These are phyloP conservation scores for Thielaviopsis punctulata DNA, from an alignment of 2,329 filamentous ascomycete genomes.

Conservation along the genomic window DNA sequence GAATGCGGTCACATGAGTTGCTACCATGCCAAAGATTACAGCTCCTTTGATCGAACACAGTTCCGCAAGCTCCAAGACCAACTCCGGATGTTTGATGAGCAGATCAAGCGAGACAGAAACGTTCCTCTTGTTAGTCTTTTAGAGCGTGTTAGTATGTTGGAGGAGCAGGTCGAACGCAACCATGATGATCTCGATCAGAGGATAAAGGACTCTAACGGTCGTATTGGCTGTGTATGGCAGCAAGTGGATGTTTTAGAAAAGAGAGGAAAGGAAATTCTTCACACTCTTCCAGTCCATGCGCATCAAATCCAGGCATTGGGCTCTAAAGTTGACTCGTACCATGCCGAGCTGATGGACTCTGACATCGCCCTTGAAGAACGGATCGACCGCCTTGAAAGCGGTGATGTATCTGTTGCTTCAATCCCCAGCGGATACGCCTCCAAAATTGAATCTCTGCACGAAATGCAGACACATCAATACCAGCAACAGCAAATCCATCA, in stretches of 20 bases:
- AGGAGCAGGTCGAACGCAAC: slow-evolving; percentile 36
- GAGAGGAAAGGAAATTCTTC: slow-evolving; percentile 13
- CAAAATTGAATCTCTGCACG: background rate
- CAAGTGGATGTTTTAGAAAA: slow-evolving; percentile 29
- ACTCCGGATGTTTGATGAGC: slow-evolving; percentile 27
- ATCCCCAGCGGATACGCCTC: background rate
- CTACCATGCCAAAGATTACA: slow-evolving; percentile 35
- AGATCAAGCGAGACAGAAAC: slow-evolving; percentile 22
- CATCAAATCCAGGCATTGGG: slow-evolving; percentile 7
- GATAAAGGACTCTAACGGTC: slow-evolving; percentile 36
- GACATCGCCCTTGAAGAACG: slow-evolving; percentile 37
- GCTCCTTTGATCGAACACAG: slow-evolving; percentile 28
- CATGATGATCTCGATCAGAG: slow-evolving; percentile 33
- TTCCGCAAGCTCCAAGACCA: slow-evolving; percentile 31
- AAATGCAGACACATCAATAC: background rate
- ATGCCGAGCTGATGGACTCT: slow-evolving; percentile 30
- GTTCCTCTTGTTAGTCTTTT: slow-evolving; percentile 24
- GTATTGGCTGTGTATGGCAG: slow-evolving; percentile 36
- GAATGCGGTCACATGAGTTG: slow-evolving; percentile 44
- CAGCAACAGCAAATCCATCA: background rate
- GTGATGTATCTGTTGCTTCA: background rate
- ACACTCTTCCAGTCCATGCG: slow-evolving; percentile 6
- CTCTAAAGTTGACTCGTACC: slow-evolving; percentile 17
- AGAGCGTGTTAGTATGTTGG: slow-evolving; percentile 30
- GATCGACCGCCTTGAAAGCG: slow-evolving; percentile 28